phyloP scores from a whole-genome alignment of 345 rosid species.

The Citrus medica region DNA sequence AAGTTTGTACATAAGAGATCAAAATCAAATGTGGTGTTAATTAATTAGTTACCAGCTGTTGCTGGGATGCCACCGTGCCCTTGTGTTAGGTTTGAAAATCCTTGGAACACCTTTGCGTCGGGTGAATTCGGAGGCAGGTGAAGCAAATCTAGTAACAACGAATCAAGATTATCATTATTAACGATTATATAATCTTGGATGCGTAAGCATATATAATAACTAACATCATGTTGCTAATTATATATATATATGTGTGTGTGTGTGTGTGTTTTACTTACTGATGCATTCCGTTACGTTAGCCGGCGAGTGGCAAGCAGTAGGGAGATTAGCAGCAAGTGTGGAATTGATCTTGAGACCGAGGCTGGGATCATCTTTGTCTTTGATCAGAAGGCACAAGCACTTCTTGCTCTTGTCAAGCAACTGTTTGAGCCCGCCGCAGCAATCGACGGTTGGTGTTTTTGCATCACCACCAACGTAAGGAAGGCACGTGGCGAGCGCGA shows the following conservation, averaged over 20 bases:
- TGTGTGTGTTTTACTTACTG: conserved; percentile 29
- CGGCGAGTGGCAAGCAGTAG: conserved; percentile 43
- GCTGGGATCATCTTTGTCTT: conserved; percentile 66
- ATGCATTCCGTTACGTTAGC: conserved; percentile 57
- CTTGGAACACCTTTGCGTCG: conserved; percentile 59
- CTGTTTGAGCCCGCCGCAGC: conserved; percentile 65
- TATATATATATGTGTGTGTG: no score
- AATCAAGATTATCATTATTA: neutral
- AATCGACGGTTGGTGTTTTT: conserved; percentile 60
- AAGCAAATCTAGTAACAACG: conserved; percentile 42
- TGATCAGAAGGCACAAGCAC: conserved; percentile 68
- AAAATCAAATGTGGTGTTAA: neutral
- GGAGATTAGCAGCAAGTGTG: conserved; percentile 63
- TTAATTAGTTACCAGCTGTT: conserved; percentile 29
- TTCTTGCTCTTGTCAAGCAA: conserved; percentile 57
- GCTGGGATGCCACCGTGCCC: conserved; percentile 19
- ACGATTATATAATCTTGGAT: neutral
- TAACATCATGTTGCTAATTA: no score
- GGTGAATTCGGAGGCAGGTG: conserved; percentile 62
- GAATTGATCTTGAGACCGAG: conserved; percentile 65
- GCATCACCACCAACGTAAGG: conserved; percentile 65
- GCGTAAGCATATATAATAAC: neutral
- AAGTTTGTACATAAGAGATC: neutral
- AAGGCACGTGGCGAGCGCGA: conserved; percentile 58
- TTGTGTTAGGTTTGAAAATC: conserved; percentile 42